Percentiles rank a stretch among this genome's conserved stretches.
phyloP scores from a whole-genome alignment of 768 basidiomycete species.

The Lactifluus subvellereus region DNA sequence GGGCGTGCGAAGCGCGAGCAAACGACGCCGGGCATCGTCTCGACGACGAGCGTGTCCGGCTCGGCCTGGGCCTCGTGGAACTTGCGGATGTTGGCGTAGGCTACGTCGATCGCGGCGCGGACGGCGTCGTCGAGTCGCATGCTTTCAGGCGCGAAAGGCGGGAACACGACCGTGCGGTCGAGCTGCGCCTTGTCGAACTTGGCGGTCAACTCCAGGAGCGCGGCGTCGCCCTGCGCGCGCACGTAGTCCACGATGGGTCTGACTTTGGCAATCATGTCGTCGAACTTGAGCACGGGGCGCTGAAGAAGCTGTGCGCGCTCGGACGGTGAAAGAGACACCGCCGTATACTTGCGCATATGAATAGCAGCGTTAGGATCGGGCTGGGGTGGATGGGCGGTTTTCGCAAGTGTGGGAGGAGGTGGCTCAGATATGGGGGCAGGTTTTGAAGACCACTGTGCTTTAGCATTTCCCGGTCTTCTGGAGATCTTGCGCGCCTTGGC shows the following conservation, averaged over 20 bases:
- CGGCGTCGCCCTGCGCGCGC: conserved; percentile 75
- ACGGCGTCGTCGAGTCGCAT: conserved; percentile 60
- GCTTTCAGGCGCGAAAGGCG: conserved; percentile 67
- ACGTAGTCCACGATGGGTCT: conserved; percentile 91
- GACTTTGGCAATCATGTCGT: conserved; percentile 89
- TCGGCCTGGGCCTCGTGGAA: conserved; percentile 91
- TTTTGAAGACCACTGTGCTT: conserved; percentile 59
- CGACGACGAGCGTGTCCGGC: conserved; percentile 64
- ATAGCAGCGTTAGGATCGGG: conserved; percentile 46
- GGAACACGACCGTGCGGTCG: conserved; percentile 60
- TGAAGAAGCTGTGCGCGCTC: conserved; percentile 69
- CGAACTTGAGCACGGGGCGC: conserved; percentile 83
- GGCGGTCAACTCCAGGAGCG: conserved; percentile 82
- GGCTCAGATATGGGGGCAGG: conserved; percentile 23
- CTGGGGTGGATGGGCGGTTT: conserved; percentile 26
- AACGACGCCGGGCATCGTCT: conserved; percentile 97
- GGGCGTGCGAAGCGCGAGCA: conserved; percentile 93
- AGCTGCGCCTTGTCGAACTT: conserved; percentile 87
- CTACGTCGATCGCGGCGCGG: conserved; percentile 76
- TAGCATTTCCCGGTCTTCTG: conserved; percentile 86
- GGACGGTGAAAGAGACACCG: conserved; percentile 41
- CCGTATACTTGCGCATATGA: conserved; percentile 68
- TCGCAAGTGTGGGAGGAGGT: conserved; percentile 21
- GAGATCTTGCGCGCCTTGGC: conserved; percentile 81
- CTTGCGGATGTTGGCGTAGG: conserved; percentile 85